A percentile compares a stretch with the other conserved stretches of the same genome.
These are phyloP conservation scores for Tricholoma saponaceum DNA, from an alignment of 768 basidiomycete species.

Conservation along the genomic window DNA sequence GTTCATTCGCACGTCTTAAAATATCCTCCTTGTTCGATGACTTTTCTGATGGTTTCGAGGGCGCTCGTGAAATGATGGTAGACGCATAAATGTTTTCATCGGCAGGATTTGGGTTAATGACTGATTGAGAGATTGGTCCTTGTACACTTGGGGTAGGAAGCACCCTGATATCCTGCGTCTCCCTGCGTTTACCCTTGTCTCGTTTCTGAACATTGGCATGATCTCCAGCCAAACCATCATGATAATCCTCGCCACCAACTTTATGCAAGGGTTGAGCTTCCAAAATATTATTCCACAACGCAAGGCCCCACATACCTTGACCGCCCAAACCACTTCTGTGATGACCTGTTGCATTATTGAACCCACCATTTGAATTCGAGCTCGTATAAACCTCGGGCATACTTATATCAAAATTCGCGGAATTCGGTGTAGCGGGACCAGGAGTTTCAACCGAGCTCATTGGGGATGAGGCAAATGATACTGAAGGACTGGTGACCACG, in stretches of 20 bases:
- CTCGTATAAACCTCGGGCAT: conserved; percentile 26
- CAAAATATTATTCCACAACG: conserved; percentile 9
- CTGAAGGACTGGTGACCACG: conserved; percentile 2
- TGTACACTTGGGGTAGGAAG: background rate
- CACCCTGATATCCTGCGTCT: background rate
- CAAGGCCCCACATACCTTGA: conserved; percentile 25
- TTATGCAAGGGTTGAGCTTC: conserved; percentile 10
- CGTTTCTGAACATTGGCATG: background rate
- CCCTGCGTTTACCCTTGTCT: conserved; percentile 25
- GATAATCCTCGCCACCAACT: conserved; percentile 10
- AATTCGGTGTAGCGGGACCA: conserved; percentile 34
- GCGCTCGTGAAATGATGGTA: background rate
- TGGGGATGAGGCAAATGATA: conserved; percentile 17
- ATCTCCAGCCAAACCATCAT: background rate
- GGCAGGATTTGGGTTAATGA: background rate
- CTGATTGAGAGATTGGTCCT: background rate
- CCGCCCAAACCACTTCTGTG: conserved; percentile 6
- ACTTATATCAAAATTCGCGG: conserved; percentile 30
- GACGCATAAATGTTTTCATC: background rate
- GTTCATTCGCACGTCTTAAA: conserved; percentile 49
- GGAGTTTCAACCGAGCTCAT: conserved; percentile 28
- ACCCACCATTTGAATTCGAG: conserved; percentile 3
- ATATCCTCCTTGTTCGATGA: conserved; percentile 38
- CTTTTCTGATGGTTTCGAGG: background rate
- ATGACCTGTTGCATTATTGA: conserved; percentile 12